Evolutionary conservation across 164 flowering plant species (phyloP).

Genomic region (Aristolochia contorta): DNA sequence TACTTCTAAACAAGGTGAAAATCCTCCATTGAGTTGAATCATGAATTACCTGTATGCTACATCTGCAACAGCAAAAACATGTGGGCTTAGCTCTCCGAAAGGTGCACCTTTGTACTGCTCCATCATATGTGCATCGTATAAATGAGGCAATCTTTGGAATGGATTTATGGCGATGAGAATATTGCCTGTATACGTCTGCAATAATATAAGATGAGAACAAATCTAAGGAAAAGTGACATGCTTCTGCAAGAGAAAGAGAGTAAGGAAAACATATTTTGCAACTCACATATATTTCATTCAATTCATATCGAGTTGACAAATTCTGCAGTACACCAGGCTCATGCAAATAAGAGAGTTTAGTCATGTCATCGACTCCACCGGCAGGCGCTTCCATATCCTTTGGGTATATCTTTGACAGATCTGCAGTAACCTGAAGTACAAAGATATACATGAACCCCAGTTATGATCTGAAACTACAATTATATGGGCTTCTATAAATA

Average conservation of each 20-base stretch:
- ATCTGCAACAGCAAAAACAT: slow-evolving; percentile 88
- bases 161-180: slow-evolving; percentile 85
- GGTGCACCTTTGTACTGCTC: slow-evolving; percentile 57
- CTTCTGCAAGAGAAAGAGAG: slow-evolving; percentile 3
- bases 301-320: slow-evolving; percentile 61
- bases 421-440: slow-evolving; percentile 34
- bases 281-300: slow-evolving; percentile 73
- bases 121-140: slow-evolving; percentile 63
- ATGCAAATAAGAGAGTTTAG: slow-evolving; percentile 71
- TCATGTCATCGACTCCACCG: slow-evolving; percentile 88
- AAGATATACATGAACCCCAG: too few relatives aligned
- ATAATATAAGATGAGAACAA: neutral
- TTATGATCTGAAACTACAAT: neutral
- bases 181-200: slow-evolving; percentile 80
- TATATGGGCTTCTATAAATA: neutral
- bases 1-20: neutral
- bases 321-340: slow-evolving; percentile 86
- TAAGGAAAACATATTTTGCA: neutral
- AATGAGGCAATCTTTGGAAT: slow-evolving; percentile 54
- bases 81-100: slow-evolving; percentile 64
- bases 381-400: slow-evolving; percentile 68
- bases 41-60: slow-evolving; percentile 54
- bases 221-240: neutral
- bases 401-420: slow-evolving; percentile 52
- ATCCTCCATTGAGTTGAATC: neutral